phyloP scores from a whole-genome alignment of 306 rosid genomes.

The Glycine latifolia region DNA sequence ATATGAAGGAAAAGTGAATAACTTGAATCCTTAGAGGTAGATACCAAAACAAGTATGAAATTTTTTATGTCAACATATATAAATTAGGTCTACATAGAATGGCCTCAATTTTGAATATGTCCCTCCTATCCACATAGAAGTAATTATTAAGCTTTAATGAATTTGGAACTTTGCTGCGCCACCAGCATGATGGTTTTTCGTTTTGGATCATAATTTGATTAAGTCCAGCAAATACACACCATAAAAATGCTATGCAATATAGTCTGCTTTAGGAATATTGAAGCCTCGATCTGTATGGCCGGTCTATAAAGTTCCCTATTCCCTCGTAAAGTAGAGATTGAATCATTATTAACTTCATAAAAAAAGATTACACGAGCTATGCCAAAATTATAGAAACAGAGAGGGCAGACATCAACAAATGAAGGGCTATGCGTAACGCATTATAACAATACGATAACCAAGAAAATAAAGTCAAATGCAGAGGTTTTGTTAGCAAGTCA shows the following conservation, averaged over 20 bases:
- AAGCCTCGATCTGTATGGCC: conserved; percentile 8
- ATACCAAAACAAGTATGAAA: not conserved
- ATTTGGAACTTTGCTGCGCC: not conserved
- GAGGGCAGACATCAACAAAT: conserved; percentile 1
- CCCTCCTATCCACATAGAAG: not conserved
- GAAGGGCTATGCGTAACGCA: not conserved
- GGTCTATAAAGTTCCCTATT: conserved; percentile 28
- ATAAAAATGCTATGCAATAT: not conserved
- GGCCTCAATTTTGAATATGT: not conserved
- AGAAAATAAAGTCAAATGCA: not conserved
- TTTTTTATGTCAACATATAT: not conserved
- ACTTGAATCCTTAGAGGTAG: not conserved
- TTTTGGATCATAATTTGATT: not conserved
- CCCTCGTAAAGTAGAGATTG: not conserved
- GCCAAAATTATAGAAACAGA: conserved; percentile 15
- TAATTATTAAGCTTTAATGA: not conserved
- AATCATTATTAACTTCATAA: not conserved
- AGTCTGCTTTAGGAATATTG: not conserved
- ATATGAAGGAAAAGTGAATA: not conserved
- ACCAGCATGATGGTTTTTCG: not conserved
- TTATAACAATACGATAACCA: not conserved
- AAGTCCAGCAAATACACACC: not conserved
- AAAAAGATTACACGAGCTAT: conserved; percentile 26
- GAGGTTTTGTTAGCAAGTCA: conserved; percentile 41
- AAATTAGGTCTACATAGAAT: not conserved